A percentile compares a stretch with the other conserved stretches of the same genome.
Conservation (phyloP, 176 grass and related monocot genomes). For the Musa troglodytarum region DNA sequence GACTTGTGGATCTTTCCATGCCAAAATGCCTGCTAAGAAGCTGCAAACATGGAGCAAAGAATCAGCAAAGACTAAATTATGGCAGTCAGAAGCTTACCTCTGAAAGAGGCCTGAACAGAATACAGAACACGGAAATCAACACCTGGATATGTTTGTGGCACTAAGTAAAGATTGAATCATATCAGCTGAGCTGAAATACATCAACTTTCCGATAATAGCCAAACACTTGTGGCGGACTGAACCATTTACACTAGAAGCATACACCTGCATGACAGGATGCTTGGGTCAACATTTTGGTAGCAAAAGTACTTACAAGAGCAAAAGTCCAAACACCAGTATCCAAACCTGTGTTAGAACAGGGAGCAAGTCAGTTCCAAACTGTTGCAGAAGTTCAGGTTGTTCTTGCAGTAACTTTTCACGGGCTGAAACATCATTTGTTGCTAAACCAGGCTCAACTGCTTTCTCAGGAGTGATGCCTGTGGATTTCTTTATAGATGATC, state of each 20-base stretch:
- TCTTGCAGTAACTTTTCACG: conserved; percentile 65
- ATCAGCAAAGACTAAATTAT: neutral
- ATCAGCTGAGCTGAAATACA: conserved; percentile 77
- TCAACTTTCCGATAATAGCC: conserved; percentile 71
- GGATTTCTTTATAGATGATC: conserved; percentile 40
- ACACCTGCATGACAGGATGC: conserved; percentile 41
- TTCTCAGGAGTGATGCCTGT: conserved; percentile 32
- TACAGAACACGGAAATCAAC: neutral
- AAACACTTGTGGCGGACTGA: conserved; percentile 73
- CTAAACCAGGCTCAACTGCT: conserved; percentile 30
- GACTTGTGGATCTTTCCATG: conserved; percentile 81
- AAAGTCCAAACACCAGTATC: conserved; percentile 1
- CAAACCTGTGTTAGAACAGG: conserved; percentile 68
- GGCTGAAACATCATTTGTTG: conserved; percentile 38
- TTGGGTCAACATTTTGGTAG: neutral
- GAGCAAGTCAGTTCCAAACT: conserved; percentile 81
- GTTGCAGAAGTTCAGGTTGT: conserved; percentile 81
- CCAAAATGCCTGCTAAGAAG: conserved; percentile 81
- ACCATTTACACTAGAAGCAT: conserved; percentile 67
- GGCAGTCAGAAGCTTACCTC: neutral
- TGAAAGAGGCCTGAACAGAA: neutral
- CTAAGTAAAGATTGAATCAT: conserved; percentile 67
- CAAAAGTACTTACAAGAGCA: conserved; percentile 17
- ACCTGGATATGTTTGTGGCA: conserved; percentile 89
- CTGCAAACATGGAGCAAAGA: conserved; percentile 20